A percentile compares a stretch with the other conserved stretches of the same genome.
Conservation (phyloP, 495 filamentous ascomycete genomes). For the Pseudomonodictys pantanalensis region DNA sequence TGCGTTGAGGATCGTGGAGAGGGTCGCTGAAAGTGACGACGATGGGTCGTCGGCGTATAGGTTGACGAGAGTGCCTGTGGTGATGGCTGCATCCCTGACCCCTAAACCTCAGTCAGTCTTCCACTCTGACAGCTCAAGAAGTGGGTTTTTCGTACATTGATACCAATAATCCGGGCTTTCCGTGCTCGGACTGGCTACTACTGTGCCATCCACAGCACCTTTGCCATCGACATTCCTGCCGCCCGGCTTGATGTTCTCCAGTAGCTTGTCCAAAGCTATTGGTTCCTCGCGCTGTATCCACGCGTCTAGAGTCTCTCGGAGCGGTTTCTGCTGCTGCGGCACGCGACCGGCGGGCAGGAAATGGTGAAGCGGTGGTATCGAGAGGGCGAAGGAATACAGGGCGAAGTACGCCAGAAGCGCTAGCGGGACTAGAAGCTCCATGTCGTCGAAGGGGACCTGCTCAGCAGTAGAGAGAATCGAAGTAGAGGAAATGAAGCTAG, state of each 20-base stretch:
- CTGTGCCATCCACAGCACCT: slow-evolving; percentile 29
- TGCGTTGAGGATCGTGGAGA: slow-evolving; percentile 30
- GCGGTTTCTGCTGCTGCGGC: slow-evolving; percentile 13
- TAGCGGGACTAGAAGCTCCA: slow-evolving; percentile 24
- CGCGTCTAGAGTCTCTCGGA: slow-evolving; percentile 21
- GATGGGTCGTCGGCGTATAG: slow-evolving; percentile 33
- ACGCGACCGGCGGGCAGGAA: background rate
- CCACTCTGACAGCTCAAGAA: background rate
- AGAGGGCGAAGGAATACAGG: slow-evolving; percentile 24
- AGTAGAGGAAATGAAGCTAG: too few relatives aligned
- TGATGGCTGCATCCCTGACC: slow-evolving; percentile 41
- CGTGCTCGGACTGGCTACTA: slow-evolving; percentile 38
- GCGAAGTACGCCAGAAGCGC: slow-evolving; percentile 20
- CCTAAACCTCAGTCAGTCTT: slow-evolving; percentile 21
- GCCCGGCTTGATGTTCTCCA: slow-evolving; percentile 37
- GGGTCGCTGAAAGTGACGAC: slow-evolving; percentile 15
- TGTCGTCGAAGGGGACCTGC: slow-evolving; percentile 6
- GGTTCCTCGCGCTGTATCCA: slow-evolving; percentile 36
- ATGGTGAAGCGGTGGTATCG: slow-evolving; percentile 11
- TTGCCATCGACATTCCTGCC: slow-evolving; percentile 25
- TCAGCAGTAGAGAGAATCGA: too few relatives aligned
- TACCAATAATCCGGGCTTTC: slow-evolving; percentile 39
- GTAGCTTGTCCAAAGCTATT: slow-evolving; percentile 34
- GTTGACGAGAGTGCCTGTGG: slow-evolving; percentile 34
- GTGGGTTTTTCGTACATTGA: slow-evolving; percentile 30